Conservation (phyloP, 2,329 filamentous ascomycete species). For the Exophiala sideris region DNA sequence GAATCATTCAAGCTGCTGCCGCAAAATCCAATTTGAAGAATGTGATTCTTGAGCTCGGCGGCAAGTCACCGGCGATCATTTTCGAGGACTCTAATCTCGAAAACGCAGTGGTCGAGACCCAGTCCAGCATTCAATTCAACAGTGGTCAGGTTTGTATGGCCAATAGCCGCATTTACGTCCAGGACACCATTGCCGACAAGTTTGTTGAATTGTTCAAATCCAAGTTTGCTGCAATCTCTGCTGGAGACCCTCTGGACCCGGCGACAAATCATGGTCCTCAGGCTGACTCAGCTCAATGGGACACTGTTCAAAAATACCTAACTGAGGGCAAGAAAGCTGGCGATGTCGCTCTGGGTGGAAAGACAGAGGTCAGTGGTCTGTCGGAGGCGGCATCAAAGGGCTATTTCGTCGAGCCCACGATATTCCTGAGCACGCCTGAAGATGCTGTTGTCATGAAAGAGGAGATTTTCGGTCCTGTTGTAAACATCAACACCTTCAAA, state of each 20-base stretch:
- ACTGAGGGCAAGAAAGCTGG: constrained; percentile 41
- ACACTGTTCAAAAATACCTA: constrained; percentile 43
- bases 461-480: constrained; percentile 46
- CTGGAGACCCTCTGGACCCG: constrained; percentile 41
- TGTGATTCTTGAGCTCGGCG: constrained; percentile 60
- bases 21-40: constrained; percentile 59
- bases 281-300: constrained; percentile 43
- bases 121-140: constrained; percentile 55
- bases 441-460: constrained; percentile 37
- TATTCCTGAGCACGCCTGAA: constrained; percentile 36
- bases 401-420: constrained; percentile 40
- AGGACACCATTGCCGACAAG: constrained; percentile 23
- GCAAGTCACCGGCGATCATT: constrained; percentile 56
- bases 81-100: constrained; percentile 58
- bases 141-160: constrained; percentile 60
- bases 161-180: constrained; percentile 31
- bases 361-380: constrained; percentile 27
- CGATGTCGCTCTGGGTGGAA: constrained; percentile 38
- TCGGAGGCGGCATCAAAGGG: constrained; percentile 30
- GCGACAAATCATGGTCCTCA: constrained; percentile 44
- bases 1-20: constrained; percentile 72
- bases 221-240: constrained; percentile 32
- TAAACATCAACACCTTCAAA: constrained; percentile 54
- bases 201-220: constrained; percentile 35
- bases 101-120: constrained; percentile 46